These are phyloP conservation scores for Alternaria gaisen DNA, from an alignment of 2,329 filamentous ascomycete genomes.

Conservation along the genomic window DNA sequence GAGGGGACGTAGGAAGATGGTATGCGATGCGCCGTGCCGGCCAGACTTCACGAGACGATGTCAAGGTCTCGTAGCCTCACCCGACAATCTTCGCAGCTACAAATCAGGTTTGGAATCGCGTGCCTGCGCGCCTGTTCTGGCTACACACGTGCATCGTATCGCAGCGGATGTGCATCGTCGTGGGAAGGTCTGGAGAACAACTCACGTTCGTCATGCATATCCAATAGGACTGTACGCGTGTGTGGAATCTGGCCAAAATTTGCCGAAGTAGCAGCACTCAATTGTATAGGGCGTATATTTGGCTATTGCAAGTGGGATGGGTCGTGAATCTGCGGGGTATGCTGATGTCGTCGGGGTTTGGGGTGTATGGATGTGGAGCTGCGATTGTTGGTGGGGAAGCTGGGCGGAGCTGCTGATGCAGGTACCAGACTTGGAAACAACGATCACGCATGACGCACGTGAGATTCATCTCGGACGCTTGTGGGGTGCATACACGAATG, in stretches of 20 bases:
- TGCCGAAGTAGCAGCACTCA: background rate
- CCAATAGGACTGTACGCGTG: slow-evolving; percentile 4
- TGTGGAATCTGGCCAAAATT: background rate
- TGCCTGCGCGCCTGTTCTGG: background rate
- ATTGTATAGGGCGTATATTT: background rate
- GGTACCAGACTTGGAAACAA: background rate
- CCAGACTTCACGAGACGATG: background rate
- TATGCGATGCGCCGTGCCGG: background rate
- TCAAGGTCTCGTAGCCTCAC: too few species aligned
- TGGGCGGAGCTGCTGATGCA: background rate
- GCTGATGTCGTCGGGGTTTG: background rate
- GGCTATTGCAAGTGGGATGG: background rate
- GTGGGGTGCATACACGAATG: slow-evolving; percentile 9
- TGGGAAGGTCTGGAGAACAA: slow-evolving; percentile 13
- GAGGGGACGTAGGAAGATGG: background rate
- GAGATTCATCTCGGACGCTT: background rate
- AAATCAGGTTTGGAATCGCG: too few species aligned
- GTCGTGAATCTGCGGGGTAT: background rate
- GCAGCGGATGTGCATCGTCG: background rate
- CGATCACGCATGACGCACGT: background rate
- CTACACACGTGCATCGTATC: background rate
- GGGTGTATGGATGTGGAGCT: slow-evolving; percentile 16
- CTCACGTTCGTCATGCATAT: slow-evolving; percentile 52
- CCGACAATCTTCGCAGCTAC: background rate
- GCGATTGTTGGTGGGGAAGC: slow-evolving; percentile 6